phyloP scores from a whole-genome alignment of 2,329 filamentous ascomycete species.

The Diplodia intermedia region DNA sequence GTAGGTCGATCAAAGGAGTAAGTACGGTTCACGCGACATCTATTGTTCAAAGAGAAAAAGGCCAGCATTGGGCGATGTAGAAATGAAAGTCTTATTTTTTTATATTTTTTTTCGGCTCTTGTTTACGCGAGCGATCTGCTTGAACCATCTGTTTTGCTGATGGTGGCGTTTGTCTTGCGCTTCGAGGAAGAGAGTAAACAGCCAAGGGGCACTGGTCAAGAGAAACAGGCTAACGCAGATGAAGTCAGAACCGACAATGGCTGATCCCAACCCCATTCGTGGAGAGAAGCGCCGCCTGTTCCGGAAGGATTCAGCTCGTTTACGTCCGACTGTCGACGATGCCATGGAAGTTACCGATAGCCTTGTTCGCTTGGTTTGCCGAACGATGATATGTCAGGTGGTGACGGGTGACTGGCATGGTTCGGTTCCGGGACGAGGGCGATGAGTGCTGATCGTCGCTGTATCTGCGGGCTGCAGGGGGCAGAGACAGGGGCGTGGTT shows the following conservation, averaged over 20 bases:
- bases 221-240: background rate
- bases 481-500: conserved; percentile 1
- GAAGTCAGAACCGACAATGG: conserved; percentile 5
- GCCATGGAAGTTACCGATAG: conserved; percentile 6
- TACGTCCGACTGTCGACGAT: background rate
- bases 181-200: background rate
- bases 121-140: background rate
- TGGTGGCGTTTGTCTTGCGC: background rate
- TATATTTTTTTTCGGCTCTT: no score
- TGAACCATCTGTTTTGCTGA: background rate
- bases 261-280: conserved; percentile 15
- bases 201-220: background rate
- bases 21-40: background rate
- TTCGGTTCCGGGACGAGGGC: background rate
- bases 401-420: background rate
- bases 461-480: conserved; percentile 26
- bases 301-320: conserved; percentile 2
- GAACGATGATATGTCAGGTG: background rate
- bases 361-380: background rate
- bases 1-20: background rate
- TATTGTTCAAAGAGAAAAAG: conserved; percentile 14
- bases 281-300: background rate
- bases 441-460: background rate
- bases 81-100: conserved; percentile 11
- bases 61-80: conserved; percentile 18